Conservation (phyloP, 164 flowering plant genomes). For the Echeveria elegans region DNA sequence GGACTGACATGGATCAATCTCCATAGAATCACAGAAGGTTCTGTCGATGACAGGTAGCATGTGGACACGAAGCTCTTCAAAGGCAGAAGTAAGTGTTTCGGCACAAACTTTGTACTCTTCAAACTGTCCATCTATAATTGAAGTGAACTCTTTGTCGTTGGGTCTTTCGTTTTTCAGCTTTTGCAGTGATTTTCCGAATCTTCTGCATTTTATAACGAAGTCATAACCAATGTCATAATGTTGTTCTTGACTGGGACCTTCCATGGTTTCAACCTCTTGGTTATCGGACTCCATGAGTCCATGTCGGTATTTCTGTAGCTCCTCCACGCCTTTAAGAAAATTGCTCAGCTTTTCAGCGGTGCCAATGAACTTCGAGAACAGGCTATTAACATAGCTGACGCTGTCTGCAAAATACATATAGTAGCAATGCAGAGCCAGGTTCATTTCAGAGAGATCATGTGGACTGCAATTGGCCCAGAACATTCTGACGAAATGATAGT, state of each 20-base stretch:
- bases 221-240: neutral
- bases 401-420: neutral
- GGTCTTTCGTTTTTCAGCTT: neutral
- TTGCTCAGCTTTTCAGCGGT: neutral
- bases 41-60: conserved; percentile 1
- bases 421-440: neutral
- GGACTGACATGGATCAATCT: neutral
- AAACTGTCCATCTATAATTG: neutral
- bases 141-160: neutral
- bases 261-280: neutral
- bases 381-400: neutral
- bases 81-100: neutral
- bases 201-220: neutral
- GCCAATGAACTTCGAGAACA: neutral
- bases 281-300: neutral
- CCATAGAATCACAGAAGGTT: neutral
- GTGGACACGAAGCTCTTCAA: neutral
- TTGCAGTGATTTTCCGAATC: neutral
- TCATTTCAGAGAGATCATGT: neutral
- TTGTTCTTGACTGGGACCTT: neutral
- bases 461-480: conserved; percentile 5
- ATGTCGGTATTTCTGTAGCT: neutral
- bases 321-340: neutral
- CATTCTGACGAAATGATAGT: conserved; percentile 4
- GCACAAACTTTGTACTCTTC: neutral